These are phyloP conservation scores for Dujonia santamariae DNA, from an alignment of 1,139 yeast genomes.

Conservation along the genomic window DNA sequence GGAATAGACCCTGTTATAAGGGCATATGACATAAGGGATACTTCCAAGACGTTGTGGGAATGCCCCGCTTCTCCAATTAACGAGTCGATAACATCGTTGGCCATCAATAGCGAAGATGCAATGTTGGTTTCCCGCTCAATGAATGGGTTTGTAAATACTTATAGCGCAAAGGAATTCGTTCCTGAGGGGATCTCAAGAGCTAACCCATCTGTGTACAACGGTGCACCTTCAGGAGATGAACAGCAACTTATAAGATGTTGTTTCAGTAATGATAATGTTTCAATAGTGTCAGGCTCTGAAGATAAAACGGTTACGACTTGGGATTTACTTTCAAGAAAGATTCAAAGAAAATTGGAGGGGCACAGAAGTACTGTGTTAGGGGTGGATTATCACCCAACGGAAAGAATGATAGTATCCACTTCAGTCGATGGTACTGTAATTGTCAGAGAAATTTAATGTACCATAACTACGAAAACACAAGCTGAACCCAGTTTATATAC, in stretches of 20 bases:
- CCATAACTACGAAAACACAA: neutral
- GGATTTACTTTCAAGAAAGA: constrained; percentile 52
- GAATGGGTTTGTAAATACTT: constrained; percentile 56
- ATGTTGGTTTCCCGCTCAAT: constrained; percentile 54
- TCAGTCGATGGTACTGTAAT: constrained; percentile 52
- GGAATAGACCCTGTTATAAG: constrained; percentile 67
- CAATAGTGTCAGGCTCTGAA: constrained; percentile 58
- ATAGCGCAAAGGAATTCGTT: constrained; percentile 48
- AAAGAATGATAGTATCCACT: constrained; percentile 39
- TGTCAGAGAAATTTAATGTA: constrained; percentile 29
- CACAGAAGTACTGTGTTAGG: constrained; percentile 64
- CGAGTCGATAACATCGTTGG: constrained; percentile 48
- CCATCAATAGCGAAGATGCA: constrained; percentile 48
- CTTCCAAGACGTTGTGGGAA: constrained; percentile 42
- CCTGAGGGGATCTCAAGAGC: constrained; percentile 37
- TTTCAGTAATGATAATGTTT: constrained; percentile 36
- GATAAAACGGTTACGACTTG: constrained; percentile 59
- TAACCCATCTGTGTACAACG: constrained; percentile 49
- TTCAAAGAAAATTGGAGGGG: constrained; percentile 51
- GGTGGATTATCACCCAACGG: constrained; percentile 44
- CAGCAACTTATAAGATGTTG: constrained; percentile 48
- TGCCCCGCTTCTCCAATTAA: constrained; percentile 41
- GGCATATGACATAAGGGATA: constrained; percentile 53
- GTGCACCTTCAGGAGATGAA: constrained; percentile 58
- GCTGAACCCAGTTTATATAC: neutral